phyloP scores from a whole-genome alignment of 148 eudicot species.

The Drosera capensis region DNA sequence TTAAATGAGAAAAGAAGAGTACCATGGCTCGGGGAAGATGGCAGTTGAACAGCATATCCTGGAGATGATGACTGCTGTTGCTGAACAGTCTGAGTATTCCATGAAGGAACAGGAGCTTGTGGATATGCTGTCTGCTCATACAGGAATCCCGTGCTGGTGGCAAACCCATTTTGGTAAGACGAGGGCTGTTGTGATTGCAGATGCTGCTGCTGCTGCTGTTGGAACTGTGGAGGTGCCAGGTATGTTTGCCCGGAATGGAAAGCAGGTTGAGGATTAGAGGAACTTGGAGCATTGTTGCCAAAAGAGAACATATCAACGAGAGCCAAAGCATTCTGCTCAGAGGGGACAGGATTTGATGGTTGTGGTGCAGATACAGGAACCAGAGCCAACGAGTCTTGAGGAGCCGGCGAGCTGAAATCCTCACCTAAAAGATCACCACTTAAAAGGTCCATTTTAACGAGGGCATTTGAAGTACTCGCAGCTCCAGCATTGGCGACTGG shows the following conservation, averaged over 20 bases:
- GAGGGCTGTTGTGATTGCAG: conserved; percentile 28
- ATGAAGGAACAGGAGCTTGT: conserved; percentile 37
- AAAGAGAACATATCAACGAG: conserved; percentile 69
- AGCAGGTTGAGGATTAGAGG: conserved; percentile 19
- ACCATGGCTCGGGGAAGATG: conserved; percentile 62
- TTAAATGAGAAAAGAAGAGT: conserved; percentile 10
- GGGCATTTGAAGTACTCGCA: conserved; percentile 34
- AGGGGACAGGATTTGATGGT: conserved; percentile 44
- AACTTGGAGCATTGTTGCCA: conserved; percentile 16
- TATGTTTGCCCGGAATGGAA: conserved; percentile 35
- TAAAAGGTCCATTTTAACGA: conserved; percentile 62
- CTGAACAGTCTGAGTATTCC: conserved; percentile 50
- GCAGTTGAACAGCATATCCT: conserved; percentile 27
- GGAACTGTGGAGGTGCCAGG: conserved; percentile 36
- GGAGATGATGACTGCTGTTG: conserved; percentile 62
- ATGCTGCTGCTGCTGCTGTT: conserved; percentile 45
- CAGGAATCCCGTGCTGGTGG: conserved; percentile 26
- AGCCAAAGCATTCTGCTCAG: conserved; percentile 74
- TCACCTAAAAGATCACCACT: conserved; percentile 60
- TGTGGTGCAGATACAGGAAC: conserved; percentile 74
- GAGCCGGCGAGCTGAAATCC: conserved; percentile 42
- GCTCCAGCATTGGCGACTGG: conserved; percentile 32
- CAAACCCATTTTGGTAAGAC: conserved; percentile 41
- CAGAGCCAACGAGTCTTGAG: conserved; percentile 51
- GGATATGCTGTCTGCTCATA: conserved; percentile 39